Conservation (phyloP, 257 asterid species). For the Primulina tabacum region DNA sequence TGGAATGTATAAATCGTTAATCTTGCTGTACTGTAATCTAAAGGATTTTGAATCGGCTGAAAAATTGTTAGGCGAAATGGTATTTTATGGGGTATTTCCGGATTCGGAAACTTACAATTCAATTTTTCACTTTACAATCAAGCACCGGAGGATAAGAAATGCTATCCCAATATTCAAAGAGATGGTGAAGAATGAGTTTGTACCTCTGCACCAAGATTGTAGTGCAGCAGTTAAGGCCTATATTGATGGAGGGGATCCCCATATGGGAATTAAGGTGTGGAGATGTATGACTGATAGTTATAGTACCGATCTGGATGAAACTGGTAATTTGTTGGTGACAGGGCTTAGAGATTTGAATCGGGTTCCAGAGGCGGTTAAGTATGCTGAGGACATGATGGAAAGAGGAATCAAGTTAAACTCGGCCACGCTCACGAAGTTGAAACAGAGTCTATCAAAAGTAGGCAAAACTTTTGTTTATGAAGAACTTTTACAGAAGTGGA, state of each 20-base stretch:
- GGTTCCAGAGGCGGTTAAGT: conserved; percentile 65
- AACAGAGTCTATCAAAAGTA: conserved; percentile 47
- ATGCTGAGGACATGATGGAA: conserved; percentile 68
- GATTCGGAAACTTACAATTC: conserved; percentile 56
- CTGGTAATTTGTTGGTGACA: conserved; percentile 56
- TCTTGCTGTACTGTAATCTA: conserved; percentile 46
- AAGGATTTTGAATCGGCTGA: conserved; percentile 47
- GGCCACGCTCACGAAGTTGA: conserved; percentile 60
- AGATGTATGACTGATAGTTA: conserved; percentile 57
- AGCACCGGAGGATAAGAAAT: conserved; percentile 41
- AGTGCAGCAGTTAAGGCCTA: conserved; percentile 41
- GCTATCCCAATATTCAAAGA: conserved; percentile 57
- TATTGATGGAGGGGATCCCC: conserved; percentile 44
- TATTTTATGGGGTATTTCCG: conserved; percentile 56
- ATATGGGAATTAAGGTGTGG: conserved; percentile 59
- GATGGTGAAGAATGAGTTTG: conserved; percentile 73
- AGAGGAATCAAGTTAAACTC: conserved; percentile 54
- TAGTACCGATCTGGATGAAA: conserved; percentile 60
- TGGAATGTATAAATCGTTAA: conserved; percentile 47
- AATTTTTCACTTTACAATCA: conserved; percentile 50
- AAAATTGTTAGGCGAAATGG: conserved; percentile 59
- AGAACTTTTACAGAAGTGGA: conserved; percentile 67
- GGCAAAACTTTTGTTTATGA: conserved; percentile 51
- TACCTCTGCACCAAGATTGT: conserved; percentile 55
- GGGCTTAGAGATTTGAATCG: conserved; percentile 51